These are phyloP conservation scores for Pleurostoma richardsiae DNA, from an alignment of 2,329 filamentous ascomycete genomes.

Conservation along the genomic window DNA sequence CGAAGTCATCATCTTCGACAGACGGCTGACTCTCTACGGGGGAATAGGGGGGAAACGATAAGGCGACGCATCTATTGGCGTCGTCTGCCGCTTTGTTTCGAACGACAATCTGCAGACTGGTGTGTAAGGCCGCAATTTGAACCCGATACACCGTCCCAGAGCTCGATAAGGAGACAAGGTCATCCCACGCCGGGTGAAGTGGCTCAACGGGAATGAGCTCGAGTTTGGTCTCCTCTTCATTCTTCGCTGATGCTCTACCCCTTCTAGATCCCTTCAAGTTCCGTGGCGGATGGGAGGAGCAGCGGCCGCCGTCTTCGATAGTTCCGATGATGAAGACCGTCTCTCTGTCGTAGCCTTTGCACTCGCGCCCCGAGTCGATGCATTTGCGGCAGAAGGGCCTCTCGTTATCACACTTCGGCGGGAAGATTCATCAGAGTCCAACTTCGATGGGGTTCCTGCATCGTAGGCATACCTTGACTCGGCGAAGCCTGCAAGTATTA, in stretches of 20 bases:
- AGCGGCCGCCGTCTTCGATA: constrained; percentile 45
- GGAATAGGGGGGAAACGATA: constrained; percentile 33
- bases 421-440: not conserved
- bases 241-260: constrained; percentile 11
- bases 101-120: constrained; percentile 28
- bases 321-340: constrained; percentile 62
- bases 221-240: constrained; percentile 15
- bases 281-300: constrained; percentile 50
- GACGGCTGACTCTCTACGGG: constrained; percentile 30
- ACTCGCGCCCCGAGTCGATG: constrained; percentile 48
- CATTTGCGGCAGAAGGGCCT: constrained; percentile 58
- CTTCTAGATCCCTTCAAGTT: constrained; percentile 35
- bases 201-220: constrained; percentile 31
- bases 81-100: constrained; percentile 16
- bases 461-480: constrained; percentile 48
- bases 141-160: constrained; percentile 29
- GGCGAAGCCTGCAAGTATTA: constrained; percentile 53
- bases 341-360: constrained; percentile 58
- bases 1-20: constrained; percentile 28
- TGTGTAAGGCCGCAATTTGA: constrained; percentile 40
- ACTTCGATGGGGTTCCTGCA: too few relatives aligned
- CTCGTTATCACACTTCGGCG: constrained; percentile 53
- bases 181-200: constrained; percentile 45
- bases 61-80: constrained; percentile 19
- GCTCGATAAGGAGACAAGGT: constrained; percentile 34